Evolutionary conservation across 1,284 basidiomycete genomes (phyloP).

Genomic region (Fomitopsis betulina): DNA sequence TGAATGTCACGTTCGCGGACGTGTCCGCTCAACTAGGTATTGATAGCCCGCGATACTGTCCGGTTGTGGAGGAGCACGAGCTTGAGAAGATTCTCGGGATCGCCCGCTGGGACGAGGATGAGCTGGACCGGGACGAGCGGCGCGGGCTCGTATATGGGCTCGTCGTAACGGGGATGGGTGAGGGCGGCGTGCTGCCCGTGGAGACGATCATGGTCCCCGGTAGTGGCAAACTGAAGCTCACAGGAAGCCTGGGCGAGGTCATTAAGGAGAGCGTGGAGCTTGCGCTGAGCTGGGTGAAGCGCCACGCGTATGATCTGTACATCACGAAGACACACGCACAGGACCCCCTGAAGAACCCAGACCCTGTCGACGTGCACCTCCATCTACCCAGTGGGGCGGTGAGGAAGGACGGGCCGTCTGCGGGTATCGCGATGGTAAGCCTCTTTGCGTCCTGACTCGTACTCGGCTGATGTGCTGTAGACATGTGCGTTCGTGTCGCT

Average conservation of each 20-base stretch:
- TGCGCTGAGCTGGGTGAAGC: constrained; percentile 85
- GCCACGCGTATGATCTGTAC: constrained; percentile 76
- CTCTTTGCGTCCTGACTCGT: neutral
- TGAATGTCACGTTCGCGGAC: constrained; percentile 8
- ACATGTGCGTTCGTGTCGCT: constrained; percentile 83
- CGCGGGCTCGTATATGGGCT: constrained; percentile 81
- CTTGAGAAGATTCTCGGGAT: constrained; percentile 85
- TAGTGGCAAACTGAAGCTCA: constrained; percentile 66
- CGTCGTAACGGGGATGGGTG: constrained; percentile 85
- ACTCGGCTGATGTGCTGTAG: constrained; percentile 27
- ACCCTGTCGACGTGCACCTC: constrained; percentile 79
- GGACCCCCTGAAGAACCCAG: constrained; percentile 70
- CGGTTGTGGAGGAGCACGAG: constrained; percentile 63
- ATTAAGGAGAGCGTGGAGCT: constrained; percentile 89
- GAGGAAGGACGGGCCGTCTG: constrained; percentile 89
- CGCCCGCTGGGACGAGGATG: constrained; percentile 78
- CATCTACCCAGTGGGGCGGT: constrained; percentile 85
- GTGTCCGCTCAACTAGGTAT: neutral
- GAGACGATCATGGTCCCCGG: constrained; percentile 78
- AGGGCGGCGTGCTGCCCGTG: constrained; percentile 82
- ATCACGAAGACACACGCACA: constrained; percentile 65
- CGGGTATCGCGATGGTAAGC: constrained; percentile 80
- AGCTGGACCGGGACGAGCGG: constrained; percentile 65
- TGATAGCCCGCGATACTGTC: constrained; percentile 44
- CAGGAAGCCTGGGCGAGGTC: constrained; percentile 79